Conservation (phyloP, 1,284 basidiomycete genomes). For the Cryptococcus jaspeensis region DNA sequence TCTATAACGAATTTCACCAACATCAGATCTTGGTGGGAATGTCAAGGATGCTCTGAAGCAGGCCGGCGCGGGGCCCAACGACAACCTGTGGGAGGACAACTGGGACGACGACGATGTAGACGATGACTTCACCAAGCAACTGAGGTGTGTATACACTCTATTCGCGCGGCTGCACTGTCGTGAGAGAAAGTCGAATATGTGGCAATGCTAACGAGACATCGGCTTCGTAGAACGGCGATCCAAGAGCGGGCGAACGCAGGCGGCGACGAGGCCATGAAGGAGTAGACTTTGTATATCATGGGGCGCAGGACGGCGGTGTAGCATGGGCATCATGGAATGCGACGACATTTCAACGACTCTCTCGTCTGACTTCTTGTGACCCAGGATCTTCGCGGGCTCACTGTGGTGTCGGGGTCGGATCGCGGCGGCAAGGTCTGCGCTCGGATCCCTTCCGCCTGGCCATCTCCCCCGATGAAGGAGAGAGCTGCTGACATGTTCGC, state of each 20-base stretch:
- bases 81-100: slow-evolving; percentile 93
- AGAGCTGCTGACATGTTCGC: too few relatives aligned
- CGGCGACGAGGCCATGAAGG: slow-evolving; percentile 47
- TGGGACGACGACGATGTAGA: slow-evolving; percentile 99
- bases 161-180: neutral
- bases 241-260: slow-evolving; percentile 35
- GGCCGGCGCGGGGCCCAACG: slow-evolving; percentile 27
- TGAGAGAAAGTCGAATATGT: too few relatives aligned
- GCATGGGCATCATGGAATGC: neutral
- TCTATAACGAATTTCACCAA: neutral
- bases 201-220: neutral
- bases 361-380: too few relatives aligned
- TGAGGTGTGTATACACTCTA: slow-evolving; percentile 61
- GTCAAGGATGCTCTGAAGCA: slow-evolving; percentile 42
- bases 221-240: slow-evolving; percentile 34
- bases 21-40: slow-evolving; percentile 24
- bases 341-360: neutral
- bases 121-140: slow-evolving; percentile 92
- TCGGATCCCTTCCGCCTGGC: too few relatives aligned
- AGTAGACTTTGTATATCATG: slow-evolving; percentile 21
- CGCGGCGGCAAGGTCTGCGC: too few relatives aligned
- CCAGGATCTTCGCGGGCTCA: too few relatives aligned
- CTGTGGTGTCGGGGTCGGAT: too few relatives aligned
- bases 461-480: too few relatives aligned
- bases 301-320: too few relatives aligned